Percentiles rank a stretch among this genome's conserved stretches.
Evolutionary conservation across 352 stramenopile species (phyloP).

Genomic region (Phytophthora foliorum): DNA sequence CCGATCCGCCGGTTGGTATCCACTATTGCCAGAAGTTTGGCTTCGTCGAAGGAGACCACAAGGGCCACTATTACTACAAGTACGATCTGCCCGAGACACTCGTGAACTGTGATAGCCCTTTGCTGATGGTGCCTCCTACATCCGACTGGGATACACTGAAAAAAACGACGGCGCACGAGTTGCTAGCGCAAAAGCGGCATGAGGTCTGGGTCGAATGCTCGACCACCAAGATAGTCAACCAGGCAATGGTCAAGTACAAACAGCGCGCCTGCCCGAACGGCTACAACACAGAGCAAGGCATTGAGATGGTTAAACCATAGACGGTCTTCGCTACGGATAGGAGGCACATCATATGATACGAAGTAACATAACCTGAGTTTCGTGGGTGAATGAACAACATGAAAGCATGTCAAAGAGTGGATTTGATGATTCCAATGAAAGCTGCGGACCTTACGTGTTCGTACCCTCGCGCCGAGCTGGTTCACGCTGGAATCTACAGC

Average conservation of each 20-base stretch:
- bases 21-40: conserved; percentile 72
- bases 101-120: conserved; percentile 49
- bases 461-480: neutral
- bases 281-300: conserved; percentile 60
- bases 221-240: conserved; percentile 57
- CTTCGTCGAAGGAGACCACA: conserved; percentile 48
- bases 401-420: conserved; percentile 25
- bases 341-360: conserved; percentile 17
- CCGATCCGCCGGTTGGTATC: conserved; percentile 49
- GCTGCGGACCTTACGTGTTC: conserved; percentile 20
- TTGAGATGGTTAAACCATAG: conserved; percentile 44
- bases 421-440: conserved; percentile 19
- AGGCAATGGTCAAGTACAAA: conserved; percentile 56
- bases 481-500: conserved; percentile 68
- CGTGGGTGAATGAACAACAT: conserved; percentile 11
- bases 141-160: conserved; percentile 45
- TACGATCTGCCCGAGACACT: conserved; percentile 61
- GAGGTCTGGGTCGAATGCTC: conserved; percentile 57
- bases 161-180: conserved; percentile 22
- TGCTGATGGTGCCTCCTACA: conserved; percentile 52
- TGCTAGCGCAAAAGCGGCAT: conserved; percentile 41
- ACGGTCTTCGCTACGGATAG: conserved; percentile 1
- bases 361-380: conserved; percentile 8
- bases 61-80: conserved; percentile 68
- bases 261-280: conserved; percentile 48